Percentiles rank a stretch among this genome's conserved stretches.
Conservation (phyloP, 805 yeast genomes). For the Clavispora vitiphila region DNA sequence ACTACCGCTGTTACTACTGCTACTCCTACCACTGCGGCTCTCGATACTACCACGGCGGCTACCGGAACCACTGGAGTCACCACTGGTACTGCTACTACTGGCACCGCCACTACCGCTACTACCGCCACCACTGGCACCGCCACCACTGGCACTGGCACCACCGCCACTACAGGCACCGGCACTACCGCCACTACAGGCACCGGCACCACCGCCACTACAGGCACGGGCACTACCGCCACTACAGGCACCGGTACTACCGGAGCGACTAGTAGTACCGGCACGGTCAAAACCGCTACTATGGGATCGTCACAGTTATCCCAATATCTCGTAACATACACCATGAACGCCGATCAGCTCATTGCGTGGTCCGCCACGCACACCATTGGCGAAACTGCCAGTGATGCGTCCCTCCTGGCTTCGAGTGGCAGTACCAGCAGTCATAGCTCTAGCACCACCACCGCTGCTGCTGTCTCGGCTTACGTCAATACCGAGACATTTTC, state of each 20-base stretch:
- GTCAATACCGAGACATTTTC: conserved; percentile 17
- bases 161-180: conserved; percentile 7
- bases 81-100: conserved; percentile 4
- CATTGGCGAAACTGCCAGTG: conserved; percentile 1
- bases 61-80: conserved; percentile 1
- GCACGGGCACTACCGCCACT: conserved; percentile 8
- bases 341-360: conserved; percentile 13
- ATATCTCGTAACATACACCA: conserved; percentile 10
- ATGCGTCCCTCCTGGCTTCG: neutral
- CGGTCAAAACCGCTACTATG: conserved; percentile 14
- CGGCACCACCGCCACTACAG: conserved; percentile 13
- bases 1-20: conserved; percentile 9
- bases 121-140: conserved; percentile 5
- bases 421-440: neutral
- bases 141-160: conserved; percentile 4
- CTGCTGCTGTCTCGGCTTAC: conserved; percentile 3
- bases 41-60: conserved; percentile 12
- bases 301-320: conserved; percentile 10
- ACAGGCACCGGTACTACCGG: conserved; percentile 11
- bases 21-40: conserved; percentile 8
- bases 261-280: conserved; percentile 9
- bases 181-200: conserved; percentile 8
- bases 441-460: conserved; percentile 7
- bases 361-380: conserved; percentile 17
- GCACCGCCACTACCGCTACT: conserved; percentile 13